Percentiles rank a stretch among this genome's conserved stretches.
Conservation (phyloP, 208 protist genomes). For the Entamoeba dispar region DNA sequence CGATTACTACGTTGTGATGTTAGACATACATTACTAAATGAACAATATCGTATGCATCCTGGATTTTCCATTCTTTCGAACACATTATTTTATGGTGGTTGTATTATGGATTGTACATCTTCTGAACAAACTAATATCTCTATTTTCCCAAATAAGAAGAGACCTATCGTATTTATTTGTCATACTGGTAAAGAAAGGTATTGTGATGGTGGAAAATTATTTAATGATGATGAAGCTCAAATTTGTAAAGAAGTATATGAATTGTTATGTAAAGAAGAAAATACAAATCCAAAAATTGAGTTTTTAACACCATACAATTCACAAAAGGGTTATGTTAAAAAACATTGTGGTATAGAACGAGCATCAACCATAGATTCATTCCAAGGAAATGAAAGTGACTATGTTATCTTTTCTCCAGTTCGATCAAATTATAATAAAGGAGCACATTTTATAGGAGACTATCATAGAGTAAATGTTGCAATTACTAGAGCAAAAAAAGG, state of each 20-base stretch:
- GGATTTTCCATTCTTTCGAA: conserved; percentile 69
- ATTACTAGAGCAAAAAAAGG: conserved; percentile 75
- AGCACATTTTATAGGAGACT: conserved; percentile 81
- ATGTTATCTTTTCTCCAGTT: conserved; percentile 84
- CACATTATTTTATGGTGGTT: conserved; percentile 80
- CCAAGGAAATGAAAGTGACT: conserved; percentile 84
- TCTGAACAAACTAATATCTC: conserved; percentile 43
- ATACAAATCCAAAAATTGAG: conserved; percentile 53
- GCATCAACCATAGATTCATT: conserved; percentile 68
- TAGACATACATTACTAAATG: conserved; percentile 58
- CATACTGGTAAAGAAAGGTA: conserved; percentile 64
- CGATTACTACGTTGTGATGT: conserved; percentile 59
- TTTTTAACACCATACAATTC: conserved; percentile 86
- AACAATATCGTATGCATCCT: conserved; percentile 94
- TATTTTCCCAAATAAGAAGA: conserved; percentile 53
- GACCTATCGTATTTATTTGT: conserved; percentile 75
- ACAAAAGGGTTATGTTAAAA: conserved; percentile 63
- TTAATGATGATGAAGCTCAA: conserved; percentile 66
- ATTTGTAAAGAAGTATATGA: conserved; percentile 59
- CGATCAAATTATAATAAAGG: conserved; percentile 61
- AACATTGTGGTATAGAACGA: conserved; percentile 52
- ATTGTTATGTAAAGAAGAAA: conserved; percentile 44
- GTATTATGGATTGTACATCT: conserved; percentile 70
- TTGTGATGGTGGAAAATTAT: conserved; percentile 65
- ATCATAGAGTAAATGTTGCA: conserved; percentile 77